Evolutionary conservation across 768 basidiomycete genomes (phyloP), one percentile per base, ranked within the genome.

Genomic region (Rhodotorula graminis): DNA sequence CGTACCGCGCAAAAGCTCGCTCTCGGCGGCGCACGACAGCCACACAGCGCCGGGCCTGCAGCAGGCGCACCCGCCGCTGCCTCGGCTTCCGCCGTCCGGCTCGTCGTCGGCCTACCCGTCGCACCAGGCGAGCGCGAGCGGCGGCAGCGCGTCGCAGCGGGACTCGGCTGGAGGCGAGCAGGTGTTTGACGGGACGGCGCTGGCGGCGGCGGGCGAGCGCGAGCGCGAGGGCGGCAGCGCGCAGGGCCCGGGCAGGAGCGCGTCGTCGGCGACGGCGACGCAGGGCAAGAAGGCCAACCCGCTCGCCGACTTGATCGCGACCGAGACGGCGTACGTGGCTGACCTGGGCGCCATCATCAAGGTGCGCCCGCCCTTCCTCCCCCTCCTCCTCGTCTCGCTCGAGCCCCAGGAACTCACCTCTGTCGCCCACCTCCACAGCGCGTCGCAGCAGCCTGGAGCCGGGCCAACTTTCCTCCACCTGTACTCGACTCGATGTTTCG

Each of bases 381-480:
- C n/a, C n/a, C 72, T 44, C 18, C 2, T 18, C 62, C 23, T n/a
- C 42, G 58, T 18, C n/a, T 44, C 46, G 21, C 18, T 50, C 31
- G 18, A 31, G 15, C 9, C 52, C 42, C 15, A 11, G 31, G 8
- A 27, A 6, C 46, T 12, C 16, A 25, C 12, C 31, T 9, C 19
- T 12, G 11, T 27, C 23, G 23, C 7, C 27, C 44, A 46, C 44
- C 12, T 12, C 14, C 7, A 25, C 80, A 98, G 93, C 92, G 90
- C 87, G 90, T 96, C 10, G 96, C 96, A 18, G 89, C 89, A n/a
- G 96, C 96, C 61, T 99, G 96, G 96, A 96, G 94, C 18, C 85
- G 93, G 55, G 86, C 88, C 53, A 97, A 97, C 81, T 88, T 99
- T 52, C 96, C 96, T 27, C 96, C 96, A 25, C 86, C 86, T 15